phyloP scores from a whole-genome alignment of 108 stramenopile genomes.

The Cyclotella cryptica region DNA sequence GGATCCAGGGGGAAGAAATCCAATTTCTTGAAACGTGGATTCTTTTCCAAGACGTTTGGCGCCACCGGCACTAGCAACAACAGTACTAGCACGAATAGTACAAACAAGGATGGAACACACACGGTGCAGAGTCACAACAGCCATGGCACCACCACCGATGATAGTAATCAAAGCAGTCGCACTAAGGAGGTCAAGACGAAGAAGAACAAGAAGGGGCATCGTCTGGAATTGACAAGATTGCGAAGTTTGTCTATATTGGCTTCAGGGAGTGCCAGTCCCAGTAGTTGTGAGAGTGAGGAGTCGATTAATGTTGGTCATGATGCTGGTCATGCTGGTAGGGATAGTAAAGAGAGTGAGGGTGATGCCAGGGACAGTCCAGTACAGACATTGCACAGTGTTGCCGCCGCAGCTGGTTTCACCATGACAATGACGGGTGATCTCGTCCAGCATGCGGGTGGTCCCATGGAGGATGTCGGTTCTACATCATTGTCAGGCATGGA shows the following conservation, averaged over 20 bases:
- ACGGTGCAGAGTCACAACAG: too few relatives aligned
- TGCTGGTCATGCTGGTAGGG: background rate
- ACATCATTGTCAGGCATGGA: too few relatives aligned
- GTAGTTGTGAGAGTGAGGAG: background rate
- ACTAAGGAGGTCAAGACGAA: background rate
- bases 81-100: background rate
- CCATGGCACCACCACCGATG: too few relatives aligned
- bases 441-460: too few relatives aligned
- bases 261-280: background rate
- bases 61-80: background rate
- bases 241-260: background rate
- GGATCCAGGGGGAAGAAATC: too few relatives aligned
- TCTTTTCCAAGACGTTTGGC: too few relatives aligned
- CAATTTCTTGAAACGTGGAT: too few relatives aligned
- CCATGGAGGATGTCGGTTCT: too few relatives aligned
- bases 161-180: too few relatives aligned
- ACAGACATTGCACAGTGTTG: background rate
- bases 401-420: background rate
- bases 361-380: background rate
- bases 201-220: background rate
- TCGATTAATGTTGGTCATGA: background rate
- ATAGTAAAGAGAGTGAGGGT: background rate
- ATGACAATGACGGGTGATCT: too few relatives aligned
- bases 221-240: background rate
- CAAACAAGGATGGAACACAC: too few relatives aligned